Percentiles rank a stretch among this genome's conserved stretches.
Conservation (phyloP, 371 early-diverging fungal genomes). For the Haplosporangium sp. region DNA sequence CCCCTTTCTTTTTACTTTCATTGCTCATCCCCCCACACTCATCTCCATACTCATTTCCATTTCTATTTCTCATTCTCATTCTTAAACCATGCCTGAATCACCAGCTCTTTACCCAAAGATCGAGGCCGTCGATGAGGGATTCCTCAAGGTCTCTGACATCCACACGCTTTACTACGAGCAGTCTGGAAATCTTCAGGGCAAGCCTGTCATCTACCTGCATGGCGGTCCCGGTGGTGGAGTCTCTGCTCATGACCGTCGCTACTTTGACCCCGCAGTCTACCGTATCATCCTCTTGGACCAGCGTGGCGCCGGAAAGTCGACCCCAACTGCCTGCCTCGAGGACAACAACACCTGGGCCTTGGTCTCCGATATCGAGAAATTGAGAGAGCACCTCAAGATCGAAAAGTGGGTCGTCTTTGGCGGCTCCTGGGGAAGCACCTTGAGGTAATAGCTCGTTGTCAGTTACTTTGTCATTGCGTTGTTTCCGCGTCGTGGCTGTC, state of each 20-base stretch:
- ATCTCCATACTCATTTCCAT: no score
- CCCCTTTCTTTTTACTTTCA: no score
- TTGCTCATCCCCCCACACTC: background rate
- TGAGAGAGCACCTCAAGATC: conserved; percentile 62
- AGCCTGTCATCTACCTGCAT: conserved; percentile 67
- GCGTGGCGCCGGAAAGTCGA: conserved; percentile 72
- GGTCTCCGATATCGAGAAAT: conserved; percentile 68
- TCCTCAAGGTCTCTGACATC: conserved; percentile 62
- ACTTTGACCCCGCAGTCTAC: conserved; percentile 70
- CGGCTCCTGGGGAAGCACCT: conserved; percentile 60
- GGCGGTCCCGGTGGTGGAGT: conserved; percentile 63
- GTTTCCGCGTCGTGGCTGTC: no score
- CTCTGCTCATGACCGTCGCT: conserved; percentile 62
- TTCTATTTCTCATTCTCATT: no score
- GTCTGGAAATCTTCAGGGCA: conserved; percentile 55
- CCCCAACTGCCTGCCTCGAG: conserved; percentile 66
- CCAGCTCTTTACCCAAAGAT: conserved; percentile 61
- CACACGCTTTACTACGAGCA: conserved; percentile 66
- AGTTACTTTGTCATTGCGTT: background rate
- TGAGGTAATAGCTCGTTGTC: conserved; percentile 37
- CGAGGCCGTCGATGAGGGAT: conserved; percentile 62
- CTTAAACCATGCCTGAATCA: conserved; percentile 52
- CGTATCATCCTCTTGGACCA: conserved; percentile 73
- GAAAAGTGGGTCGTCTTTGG: conserved; percentile 79
- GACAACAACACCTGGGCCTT: conserved; percentile 68